phyloP scores from a whole-genome alignment of 352 stramenopile species.

The Hyaloperonospora arabidopsidis region DNA sequence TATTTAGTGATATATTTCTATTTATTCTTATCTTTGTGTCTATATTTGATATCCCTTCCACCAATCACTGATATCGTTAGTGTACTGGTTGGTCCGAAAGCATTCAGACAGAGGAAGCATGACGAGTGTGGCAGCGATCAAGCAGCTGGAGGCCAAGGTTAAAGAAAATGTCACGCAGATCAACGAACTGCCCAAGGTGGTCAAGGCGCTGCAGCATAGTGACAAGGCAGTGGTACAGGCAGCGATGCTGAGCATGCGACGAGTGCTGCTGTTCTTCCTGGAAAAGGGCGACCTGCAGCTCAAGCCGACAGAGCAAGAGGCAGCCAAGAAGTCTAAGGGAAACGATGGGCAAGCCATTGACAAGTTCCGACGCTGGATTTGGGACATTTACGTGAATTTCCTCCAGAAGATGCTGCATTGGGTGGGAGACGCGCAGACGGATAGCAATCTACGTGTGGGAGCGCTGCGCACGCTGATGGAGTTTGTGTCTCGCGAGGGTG shows the following conservation, averaged over 20 bases:
- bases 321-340: conserved; percentile 37
- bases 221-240: conserved; percentile 69
- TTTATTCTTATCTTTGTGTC: no score
- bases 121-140: conserved; percentile 61
- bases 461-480: conserved; percentile 86
- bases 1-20: no score
- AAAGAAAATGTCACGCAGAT: conserved; percentile 83
- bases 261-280: conserved; percentile 74
- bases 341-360: conserved; percentile 41
- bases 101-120: conserved; percentile 19
- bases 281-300: conserved; percentile 67
- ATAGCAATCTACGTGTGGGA: conserved; percentile 64
- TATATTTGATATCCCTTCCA: no score
- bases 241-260: conserved; percentile 74
- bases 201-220: conserved; percentile 57
- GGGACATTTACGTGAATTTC: conserved; percentile 71
- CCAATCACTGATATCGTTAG: neutral
- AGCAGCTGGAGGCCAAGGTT: conserved; percentile 80
- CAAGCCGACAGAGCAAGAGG: conserved; percentile 24
- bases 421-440: conserved; percentile 39
- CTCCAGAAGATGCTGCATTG: conserved; percentile 79
- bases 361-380: conserved; percentile 80
- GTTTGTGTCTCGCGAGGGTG: conserved; percentile 71
- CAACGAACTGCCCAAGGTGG: conserved; percentile 74
- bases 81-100: no score